phyloP scores from a whole-genome alignment of 2,329 filamentous ascomycete species.

The Penicillium sp. region DNA sequence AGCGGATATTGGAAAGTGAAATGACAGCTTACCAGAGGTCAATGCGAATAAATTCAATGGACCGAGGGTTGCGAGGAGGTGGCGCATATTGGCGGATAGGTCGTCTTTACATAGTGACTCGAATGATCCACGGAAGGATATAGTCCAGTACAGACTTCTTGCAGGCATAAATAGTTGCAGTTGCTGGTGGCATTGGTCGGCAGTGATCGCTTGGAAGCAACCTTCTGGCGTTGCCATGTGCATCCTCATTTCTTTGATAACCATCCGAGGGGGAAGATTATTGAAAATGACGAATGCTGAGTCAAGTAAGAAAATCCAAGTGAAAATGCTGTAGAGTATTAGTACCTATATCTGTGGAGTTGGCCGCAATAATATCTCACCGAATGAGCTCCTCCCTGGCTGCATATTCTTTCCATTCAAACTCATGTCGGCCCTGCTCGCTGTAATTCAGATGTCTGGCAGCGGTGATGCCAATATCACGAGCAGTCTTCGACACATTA shows the following conservation, averaged over 20 bases:
- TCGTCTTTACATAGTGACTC: slow-evolving; percentile 21
- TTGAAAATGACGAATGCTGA: slow-evolving; percentile 45
- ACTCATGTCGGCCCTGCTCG: slow-evolving; percentile 26
- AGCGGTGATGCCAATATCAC: slow-evolving; percentile 33
- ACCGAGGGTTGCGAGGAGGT: slow-evolving; percentile 20
- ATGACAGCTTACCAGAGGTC: slow-evolving; percentile 22
- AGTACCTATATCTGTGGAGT: background rate
- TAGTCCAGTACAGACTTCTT: slow-evolving; percentile 18
- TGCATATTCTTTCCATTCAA: slow-evolving; percentile 36
- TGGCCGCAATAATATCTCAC: background rate
- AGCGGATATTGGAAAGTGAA: background rate
- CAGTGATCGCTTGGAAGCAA: slow-evolving; percentile 40
- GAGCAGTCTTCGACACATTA: slow-evolving; percentile 21
- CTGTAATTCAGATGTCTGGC: slow-evolving; percentile 31
- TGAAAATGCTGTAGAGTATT: slow-evolving; percentile 20
- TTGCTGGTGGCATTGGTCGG: slow-evolving; percentile 30
- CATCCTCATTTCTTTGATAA: slow-evolving; percentile 43
- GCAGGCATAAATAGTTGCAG: slow-evolving; percentile 17
- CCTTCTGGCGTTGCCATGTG: slow-evolving; percentile 36
- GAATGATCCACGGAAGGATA: slow-evolving; percentile 22
- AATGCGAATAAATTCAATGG: slow-evolving; percentile 29
- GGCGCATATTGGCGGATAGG: slow-evolving; percentile 5
- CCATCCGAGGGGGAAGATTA: slow-evolving; percentile 43
- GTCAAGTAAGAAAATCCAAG: slow-evolving; percentile 41
- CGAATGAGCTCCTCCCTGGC: slow-evolving; percentile 39